Evolutionary conservation across 2,329 filamentous ascomycete species (phyloP).

Genomic region (Endothia cerciana): DNA sequence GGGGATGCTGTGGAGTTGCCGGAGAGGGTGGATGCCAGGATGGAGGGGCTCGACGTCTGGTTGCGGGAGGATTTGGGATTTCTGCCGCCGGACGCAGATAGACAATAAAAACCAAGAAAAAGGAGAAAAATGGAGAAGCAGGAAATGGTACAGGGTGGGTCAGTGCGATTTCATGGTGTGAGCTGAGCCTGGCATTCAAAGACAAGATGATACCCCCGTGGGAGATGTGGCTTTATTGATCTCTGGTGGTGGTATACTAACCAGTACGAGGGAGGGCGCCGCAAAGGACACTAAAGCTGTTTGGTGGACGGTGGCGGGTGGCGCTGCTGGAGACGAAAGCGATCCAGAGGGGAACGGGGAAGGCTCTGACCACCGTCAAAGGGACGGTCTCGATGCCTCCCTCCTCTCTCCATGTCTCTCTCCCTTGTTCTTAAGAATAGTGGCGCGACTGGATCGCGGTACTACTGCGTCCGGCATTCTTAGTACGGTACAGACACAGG

Average conservation of each 20-base stretch:
- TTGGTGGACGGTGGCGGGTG: neutral
- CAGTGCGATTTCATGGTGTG: constrained; percentile 1
- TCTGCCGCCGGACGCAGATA: neutral
- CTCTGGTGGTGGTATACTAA: no score
- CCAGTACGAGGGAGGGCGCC: neutral
- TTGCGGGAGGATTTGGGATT: neutral
- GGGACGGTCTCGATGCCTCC: constrained; percentile 1
- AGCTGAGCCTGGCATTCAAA: neutral
- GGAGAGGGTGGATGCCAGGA: neutral
- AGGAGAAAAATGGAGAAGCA: neutral
- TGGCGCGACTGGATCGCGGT: neutral
- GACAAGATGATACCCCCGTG: constrained; percentile 12
- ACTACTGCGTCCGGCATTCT: constrained; percentile 13
- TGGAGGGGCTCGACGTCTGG: constrained; percentile 1
- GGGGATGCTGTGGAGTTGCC: constrained; percentile 5
- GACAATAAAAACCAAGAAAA: neutral
- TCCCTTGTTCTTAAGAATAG: constrained; percentile 1
- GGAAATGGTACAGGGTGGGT: neutral
- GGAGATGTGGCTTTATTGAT: constrained; percentile 3
- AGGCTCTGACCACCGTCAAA: constrained; percentile 3
- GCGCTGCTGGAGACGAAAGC: constrained; percentile 11
- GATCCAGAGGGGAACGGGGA: neutral
- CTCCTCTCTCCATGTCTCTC: neutral
- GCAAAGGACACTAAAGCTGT: no score
- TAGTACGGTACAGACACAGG: neutral